Evolutionary conservation across 1,139 yeast species (phyloP).

Genomic region (Magnusiomyces suaveolens): DNA sequence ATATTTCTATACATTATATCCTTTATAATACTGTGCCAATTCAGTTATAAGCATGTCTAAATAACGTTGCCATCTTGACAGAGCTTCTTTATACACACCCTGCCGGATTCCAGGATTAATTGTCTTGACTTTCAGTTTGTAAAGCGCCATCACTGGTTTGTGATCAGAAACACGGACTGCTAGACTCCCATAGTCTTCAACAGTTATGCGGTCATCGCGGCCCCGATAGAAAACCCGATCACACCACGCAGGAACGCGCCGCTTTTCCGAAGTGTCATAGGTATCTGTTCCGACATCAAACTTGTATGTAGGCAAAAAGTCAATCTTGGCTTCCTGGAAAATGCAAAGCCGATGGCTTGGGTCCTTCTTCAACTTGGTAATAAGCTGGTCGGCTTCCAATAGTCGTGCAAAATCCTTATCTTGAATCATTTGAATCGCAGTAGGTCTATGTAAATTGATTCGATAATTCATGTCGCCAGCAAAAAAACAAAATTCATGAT

Average conservation of each 20-base stretch:
- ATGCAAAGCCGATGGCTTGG: constrained; percentile 53
- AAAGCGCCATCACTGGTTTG: constrained; percentile 79
- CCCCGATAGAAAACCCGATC: constrained; percentile 71
- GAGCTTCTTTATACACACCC: constrained; percentile 38
- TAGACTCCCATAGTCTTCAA: constrained; percentile 23
- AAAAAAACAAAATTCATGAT: constrained; percentile 86
- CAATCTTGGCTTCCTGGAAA: constrained; percentile 67
- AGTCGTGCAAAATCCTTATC: constrained; percentile 45
- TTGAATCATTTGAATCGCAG: constrained; percentile 50
- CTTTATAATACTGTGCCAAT: constrained; percentile 4
- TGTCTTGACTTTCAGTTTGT: constrained; percentile 51
- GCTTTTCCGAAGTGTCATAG: constrained; percentile 88
- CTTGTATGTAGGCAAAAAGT: constrained; percentile 84
- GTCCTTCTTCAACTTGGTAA: constrained; percentile 58
- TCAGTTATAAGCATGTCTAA: not conserved
- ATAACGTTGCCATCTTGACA: constrained; percentile 21
- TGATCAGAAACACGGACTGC: constrained; percentile 68
- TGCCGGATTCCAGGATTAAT: constrained; percentile 50
- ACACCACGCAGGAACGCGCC: constrained; percentile 95
- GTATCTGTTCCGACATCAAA: constrained; percentile 70
- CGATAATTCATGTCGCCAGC: constrained; percentile 90
- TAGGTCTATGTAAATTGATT: constrained; percentile 56
- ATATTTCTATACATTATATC: not conserved
- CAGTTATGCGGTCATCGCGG: constrained; percentile 24
- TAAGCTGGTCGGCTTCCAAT: constrained; percentile 66